Evolutionary conservation across 2,329 filamentous ascomycete species (phyloP), one percentile per base, ranked within the genome.

Genomic region (Didymella sp.): DNA sequence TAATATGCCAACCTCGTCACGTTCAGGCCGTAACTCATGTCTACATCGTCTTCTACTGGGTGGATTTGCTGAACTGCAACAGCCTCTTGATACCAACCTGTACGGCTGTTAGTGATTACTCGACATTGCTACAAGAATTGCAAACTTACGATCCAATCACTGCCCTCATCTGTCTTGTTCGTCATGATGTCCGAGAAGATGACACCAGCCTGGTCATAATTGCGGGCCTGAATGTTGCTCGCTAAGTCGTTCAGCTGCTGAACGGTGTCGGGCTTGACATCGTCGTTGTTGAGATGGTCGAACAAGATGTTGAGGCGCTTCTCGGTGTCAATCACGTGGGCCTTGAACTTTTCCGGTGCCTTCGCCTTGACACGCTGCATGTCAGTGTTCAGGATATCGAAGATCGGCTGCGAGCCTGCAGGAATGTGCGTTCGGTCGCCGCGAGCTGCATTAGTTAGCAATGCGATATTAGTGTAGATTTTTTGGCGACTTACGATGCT

Each of bases 241-340:
- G 74, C 71, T 27, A 92, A 78, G 67, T 87, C 80, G 8, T 82
- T 81, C 67, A 93, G 80, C 43, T 88, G 82, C 59, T 85, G 82
- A 46, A 93, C 85, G 0, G 90, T 97, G 69, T 90, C 88, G 1
- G 90, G 85, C 79, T 89, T 90, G 51, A 98, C 82, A 37, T 97
- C 81, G 71, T 98, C 93, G 65, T 98, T 98, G 83, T 98, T 99
- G 43, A 99, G 82, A 76, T 97, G 92, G 73, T 99, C 94, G 74
- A 97, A 98, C n/a, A 99, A 81, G 46, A 97, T 88, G 69, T 90
- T 91, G 57, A 99, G 84, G 25, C 95, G 88, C 79, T 96, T 96
- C 75, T 96, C 91, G 2, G 93, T 95, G 74, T 98, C 95, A 69
- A 92, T 90, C 19, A 99, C 92, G 74, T 98, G 93, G 13, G 88